These are phyloP conservation scores for Phoma sp. DNA, from an alignment of 2,329 filamentous ascomycete species.

Conservation along the genomic window DNA sequence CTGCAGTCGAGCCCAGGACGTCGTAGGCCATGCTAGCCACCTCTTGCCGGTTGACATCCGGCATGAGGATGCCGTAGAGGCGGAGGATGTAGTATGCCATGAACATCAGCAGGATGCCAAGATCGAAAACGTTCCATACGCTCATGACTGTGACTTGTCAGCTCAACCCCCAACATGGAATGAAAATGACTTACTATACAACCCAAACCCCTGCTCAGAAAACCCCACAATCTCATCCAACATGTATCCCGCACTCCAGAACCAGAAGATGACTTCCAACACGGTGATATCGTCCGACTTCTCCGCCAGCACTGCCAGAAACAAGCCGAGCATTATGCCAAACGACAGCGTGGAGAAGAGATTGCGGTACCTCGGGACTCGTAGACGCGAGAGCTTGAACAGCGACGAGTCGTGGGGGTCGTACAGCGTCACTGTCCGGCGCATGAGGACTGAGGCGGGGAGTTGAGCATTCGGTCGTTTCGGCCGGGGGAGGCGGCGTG, in stretches of 20 bases:
- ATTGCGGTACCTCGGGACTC: slow-evolving; percentile 90
- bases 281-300: slow-evolving; percentile 81
- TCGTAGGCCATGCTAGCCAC: slow-evolving; percentile 90
- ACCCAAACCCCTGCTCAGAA: slow-evolving; percentile 93
- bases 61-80: slow-evolving; percentile 84
- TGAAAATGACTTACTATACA: slow-evolving; percentile 81
- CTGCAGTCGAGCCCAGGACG: slow-evolving; percentile 88
- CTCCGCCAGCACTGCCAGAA: slow-evolving; percentile 79
- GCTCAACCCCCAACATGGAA: slow-evolving; percentile 51
- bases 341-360: slow-evolving; percentile 89
- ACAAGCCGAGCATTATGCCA: slow-evolving; percentile 82
- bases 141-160: slow-evolving; percentile 50
- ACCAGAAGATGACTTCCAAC: slow-evolving; percentile 91
- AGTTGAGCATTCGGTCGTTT: slow-evolving; percentile 35
- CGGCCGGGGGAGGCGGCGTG: slow-evolving; percentile 35
- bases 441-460: slow-evolving; percentile 53
- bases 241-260: slow-evolving; percentile 98
- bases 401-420: slow-evolving; percentile 88
- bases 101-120: slow-evolving; percentile 85
- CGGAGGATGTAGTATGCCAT: slow-evolving; percentile 90
- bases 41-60: slow-evolving; percentile 70
- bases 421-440: slow-evolving; percentile 85
- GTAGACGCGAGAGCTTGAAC: slow-evolving; percentile 88
- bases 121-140: slow-evolving; percentile 90
- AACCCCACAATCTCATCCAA: slow-evolving; percentile 95